These are phyloP conservation scores for Astrephomene gubernaculifera DNA, from an alignment of 139 green algal species.

Conservation along the genomic window DNA sequence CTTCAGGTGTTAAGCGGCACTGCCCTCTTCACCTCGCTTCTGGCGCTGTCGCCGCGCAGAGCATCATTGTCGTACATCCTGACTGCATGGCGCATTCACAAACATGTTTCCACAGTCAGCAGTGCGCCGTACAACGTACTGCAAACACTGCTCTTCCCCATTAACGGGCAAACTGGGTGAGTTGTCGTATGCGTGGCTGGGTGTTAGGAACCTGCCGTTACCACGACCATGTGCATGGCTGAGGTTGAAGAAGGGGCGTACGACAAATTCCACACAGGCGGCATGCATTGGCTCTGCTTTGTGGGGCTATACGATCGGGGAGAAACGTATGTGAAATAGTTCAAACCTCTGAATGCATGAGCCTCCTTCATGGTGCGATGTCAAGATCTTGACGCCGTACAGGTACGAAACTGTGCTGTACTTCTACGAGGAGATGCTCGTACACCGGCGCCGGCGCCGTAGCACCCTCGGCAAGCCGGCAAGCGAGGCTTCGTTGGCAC, in stretches of 20 bases:
- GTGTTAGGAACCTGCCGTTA: too few relatives aligned
- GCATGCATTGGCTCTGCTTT: not conserved
- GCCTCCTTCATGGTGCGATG: not conserved
- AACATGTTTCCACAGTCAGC: not conserved
- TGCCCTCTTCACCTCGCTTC: slow-evolving; percentile 4
- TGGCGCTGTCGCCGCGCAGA: not conserved
- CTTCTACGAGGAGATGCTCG: slow-evolving; percentile 26
- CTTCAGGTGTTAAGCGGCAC: not conserved
- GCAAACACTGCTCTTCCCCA: not conserved
- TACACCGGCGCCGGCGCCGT: not conserved
- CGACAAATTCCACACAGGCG: not conserved
- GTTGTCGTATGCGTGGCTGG: too few relatives aligned
- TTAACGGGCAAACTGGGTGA: not conserved
- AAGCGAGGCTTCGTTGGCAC: too few relatives aligned
- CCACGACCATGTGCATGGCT: too few relatives aligned
- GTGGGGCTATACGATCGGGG: not conserved
- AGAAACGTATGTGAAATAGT: not conserved
- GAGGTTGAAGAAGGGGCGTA: not conserved
- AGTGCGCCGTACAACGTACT: not conserved
- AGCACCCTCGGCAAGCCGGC: too few relatives aligned
- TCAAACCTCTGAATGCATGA: not conserved
- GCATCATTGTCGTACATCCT: not conserved
- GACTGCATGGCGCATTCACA: not conserved
- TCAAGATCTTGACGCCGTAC: not conserved
- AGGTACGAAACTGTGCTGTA: slow-evolving; percentile 39